A percentile compares a stretch with the other conserved stretches of the same genome.
These are phyloP conservation scores for Geranium brycei DNA, from an alignment of 345 rosid genomes.

Conservation along the genomic window DNA sequence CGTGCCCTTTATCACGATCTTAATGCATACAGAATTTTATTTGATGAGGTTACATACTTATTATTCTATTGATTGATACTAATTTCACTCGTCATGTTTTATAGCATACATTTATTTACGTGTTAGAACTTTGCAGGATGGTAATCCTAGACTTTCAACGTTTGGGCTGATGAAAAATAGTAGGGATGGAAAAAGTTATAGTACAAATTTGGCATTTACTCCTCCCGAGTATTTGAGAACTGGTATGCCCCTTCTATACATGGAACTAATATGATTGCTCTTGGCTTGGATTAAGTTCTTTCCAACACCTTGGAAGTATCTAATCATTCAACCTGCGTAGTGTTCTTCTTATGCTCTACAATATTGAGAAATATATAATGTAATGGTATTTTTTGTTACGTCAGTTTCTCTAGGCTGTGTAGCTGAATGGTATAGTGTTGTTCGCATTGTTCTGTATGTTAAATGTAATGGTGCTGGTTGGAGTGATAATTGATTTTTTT, in stretches of 20 bases:
- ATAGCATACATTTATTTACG: constrained; percentile 2
- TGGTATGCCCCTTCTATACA: constrained; percentile 23
- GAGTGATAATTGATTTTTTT: constrained; percentile 1
- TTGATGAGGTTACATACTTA: constrained; percentile 52
- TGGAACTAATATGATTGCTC: not conserved
- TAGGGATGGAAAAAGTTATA: constrained; percentile 88
- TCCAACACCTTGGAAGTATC: not conserved
- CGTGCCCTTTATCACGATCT: constrained; percentile 89
- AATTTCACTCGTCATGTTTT: constrained; percentile 6
- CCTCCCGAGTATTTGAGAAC: constrained; percentile 96
- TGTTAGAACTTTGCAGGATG: constrained; percentile 40
- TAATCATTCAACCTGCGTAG: not conserved
- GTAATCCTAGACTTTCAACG: constrained; percentile 79
- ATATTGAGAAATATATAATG: not conserved
- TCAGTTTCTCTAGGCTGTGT: not conserved
- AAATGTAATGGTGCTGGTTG: constrained; percentile 1
- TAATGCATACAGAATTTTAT: constrained; percentile 82
- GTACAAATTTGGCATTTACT: constrained; percentile 88
- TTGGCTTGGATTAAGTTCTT: not conserved
- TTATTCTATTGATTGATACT: not conserved
- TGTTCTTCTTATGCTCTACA: not conserved
- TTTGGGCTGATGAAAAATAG: constrained; percentile 96
- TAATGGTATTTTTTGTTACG: not conserved
- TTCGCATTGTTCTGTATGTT: not conserved
- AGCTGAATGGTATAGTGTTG: not conserved